A percentile compares a stretch with the other conserved stretches of the same genome.
These are phyloP conservation scores for Blumeriella jaapii DNA, from an alignment of 2,329 filamentous ascomycete species.

Conservation along the genomic window DNA sequence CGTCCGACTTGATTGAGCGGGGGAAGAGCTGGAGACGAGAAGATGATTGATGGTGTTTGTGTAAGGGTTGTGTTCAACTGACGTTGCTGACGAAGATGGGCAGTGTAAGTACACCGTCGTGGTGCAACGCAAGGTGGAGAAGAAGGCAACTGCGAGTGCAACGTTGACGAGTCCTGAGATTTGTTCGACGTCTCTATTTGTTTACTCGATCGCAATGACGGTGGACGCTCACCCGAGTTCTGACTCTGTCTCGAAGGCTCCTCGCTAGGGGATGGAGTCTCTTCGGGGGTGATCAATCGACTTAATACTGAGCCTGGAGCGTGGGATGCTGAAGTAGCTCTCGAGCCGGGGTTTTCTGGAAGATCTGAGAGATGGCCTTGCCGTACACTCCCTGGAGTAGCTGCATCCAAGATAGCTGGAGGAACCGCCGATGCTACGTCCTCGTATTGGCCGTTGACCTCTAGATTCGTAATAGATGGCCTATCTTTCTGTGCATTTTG, in stretches of 20 bases:
- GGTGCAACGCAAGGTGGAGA: constrained; percentile 24
- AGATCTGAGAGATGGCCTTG: constrained; percentile 1
- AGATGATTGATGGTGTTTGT: constrained; percentile 25
- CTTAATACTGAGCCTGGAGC: constrained; percentile 3
- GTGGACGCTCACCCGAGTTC: neutral
- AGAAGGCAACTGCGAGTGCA: constrained; percentile 21
- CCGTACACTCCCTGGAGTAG: constrained; percentile 5
- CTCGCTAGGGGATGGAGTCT: constrained; percentile 22
- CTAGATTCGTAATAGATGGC: constrained; percentile 2
- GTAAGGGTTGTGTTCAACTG: constrained; percentile 16
- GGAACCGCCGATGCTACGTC: constrained; percentile 20
- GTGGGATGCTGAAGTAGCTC: constrained; percentile 4
- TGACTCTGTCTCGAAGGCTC: neutral
- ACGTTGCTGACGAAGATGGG: constrained; percentile 21
- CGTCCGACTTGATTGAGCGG: constrained; percentile 18
- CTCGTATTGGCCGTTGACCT: constrained; percentile 12
- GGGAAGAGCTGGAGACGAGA: constrained; percentile 26
- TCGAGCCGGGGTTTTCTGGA: constrained; percentile 6
- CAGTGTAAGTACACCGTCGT: constrained; percentile 23
- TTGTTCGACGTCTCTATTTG: neutral
- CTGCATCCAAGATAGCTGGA: constrained; percentile 10
- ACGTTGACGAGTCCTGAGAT: neutral
- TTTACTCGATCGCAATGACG: neutral
- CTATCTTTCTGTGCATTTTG: constrained; percentile 2
- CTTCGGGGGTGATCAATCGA: constrained; percentile 23